phyloP scores from a whole-genome alignment of 2,329 filamentous ascomycete genomes.

The Aspergillus brunneoviolaceus region DNA sequence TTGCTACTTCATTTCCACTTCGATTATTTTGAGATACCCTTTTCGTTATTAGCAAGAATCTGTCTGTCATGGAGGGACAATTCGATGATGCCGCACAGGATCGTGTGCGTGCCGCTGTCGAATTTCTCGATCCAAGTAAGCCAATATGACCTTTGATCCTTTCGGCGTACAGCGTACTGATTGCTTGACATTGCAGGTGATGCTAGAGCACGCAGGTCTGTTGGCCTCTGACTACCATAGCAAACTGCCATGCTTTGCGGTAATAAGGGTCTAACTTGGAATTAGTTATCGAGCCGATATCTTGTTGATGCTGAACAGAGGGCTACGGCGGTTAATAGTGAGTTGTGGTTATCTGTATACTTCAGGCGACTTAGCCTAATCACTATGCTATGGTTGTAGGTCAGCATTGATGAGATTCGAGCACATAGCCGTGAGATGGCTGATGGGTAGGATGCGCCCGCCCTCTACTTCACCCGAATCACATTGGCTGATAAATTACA shows the following conservation, averaged over 20 bases:
- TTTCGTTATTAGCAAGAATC: constrained; percentile 12
- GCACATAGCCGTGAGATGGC: constrained; percentile 82
- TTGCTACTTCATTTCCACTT: constrained; percentile 10
- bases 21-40: background rate
- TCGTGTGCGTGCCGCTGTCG: constrained; percentile 80
- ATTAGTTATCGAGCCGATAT: constrained; percentile 88
- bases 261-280: constrained; percentile 17
- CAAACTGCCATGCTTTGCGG: background rate
- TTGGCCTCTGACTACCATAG: constrained; percentile 6
- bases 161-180: background rate
- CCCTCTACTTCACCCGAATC: background rate
- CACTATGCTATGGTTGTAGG: constrained; percentile 37
- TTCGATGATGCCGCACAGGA: constrained; percentile 82
- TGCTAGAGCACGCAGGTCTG: constrained; percentile 55
- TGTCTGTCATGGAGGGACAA: constrained; percentile 63
- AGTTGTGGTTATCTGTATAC: background rate
- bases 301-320: constrained; percentile 68
- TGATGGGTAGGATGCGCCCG: constrained; percentile 50
- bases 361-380: background rate
- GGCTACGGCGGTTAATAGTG: constrained; percentile 58
- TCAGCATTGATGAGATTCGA: constrained; percentile 87
- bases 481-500: constrained; percentile 24
- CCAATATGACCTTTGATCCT: background rate
- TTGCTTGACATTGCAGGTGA: constrained; percentile 46
- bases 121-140: constrained; percentile 92